Base-by-base conservation (phyloP, 345 rosid genomes). In the Mangifera indica region DNA sequence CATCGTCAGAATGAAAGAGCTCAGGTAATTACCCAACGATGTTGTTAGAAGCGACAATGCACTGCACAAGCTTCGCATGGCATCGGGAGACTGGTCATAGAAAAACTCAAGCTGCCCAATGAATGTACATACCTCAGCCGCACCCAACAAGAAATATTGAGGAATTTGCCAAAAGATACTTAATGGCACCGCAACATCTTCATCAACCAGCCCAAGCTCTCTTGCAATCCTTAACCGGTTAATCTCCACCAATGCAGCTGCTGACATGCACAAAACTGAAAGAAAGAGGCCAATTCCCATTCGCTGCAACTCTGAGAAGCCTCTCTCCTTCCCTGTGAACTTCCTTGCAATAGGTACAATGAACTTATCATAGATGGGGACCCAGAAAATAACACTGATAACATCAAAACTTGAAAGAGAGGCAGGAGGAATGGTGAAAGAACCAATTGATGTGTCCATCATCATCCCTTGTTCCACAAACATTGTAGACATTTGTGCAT, bases 11-110 rank as follows among this genome's bases (percentile, higher is more conserved):
- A 94, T 92, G 63, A 94, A 82, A 8, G 98, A 86, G 80, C 93
- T 92, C 80, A 92, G 79, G 78, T 95, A 95, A 63, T 81, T 92
- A 5, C 99, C 99, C 26, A 95, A 81, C 0, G 99, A 81, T 7
- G 79, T 88, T 0, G 98, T 91, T 56, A 95, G 68, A 29, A 95
- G 97, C 4, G 96, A 76, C 5, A 91, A 73, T 0, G 98, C 97
- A 40, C 91, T 87, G 77, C 97, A 92, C 78, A 95, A 77, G 53
- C 98, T 95, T 25, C 98, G 72, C 99, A 95, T 92, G 0, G 99
- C 89, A 78, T 95, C 98, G 0, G 99, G 98, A 58, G 98, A 94
- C 52, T 94, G 97, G 51, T 94, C 93, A 20, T 94, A 94, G 81
- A 94, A 94, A 77, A 95, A 95, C 83, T 95, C 93, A 0, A 92